Conservation (phyloP, 176 grass and related monocot species). For the Dendrocalamus sinicus region DNA sequence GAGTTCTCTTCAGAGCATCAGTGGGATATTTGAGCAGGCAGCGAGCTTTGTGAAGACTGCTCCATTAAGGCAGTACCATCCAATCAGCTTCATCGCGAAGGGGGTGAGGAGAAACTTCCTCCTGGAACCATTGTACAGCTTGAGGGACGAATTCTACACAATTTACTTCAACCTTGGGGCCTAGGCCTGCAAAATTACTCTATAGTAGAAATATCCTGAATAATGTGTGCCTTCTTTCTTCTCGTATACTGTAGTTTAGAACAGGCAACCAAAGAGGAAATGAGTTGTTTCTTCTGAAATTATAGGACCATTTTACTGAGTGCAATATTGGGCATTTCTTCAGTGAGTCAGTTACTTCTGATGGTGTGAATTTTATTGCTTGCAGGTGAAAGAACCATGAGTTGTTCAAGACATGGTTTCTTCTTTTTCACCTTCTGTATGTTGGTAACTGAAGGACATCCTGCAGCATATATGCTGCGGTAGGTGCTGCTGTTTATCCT, state of each 20-base stretch:
- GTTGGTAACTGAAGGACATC: neutral
- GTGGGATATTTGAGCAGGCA: constrained; percentile 55
- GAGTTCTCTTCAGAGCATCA: constrained; percentile 46
- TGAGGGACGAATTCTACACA: constrained; percentile 83
- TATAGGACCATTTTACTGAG: constrained; percentile 7
- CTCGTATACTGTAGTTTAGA: constrained; percentile 29
- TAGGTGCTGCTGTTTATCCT: neutral
- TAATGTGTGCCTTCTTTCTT: constrained; percentile 16
- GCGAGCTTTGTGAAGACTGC: constrained; percentile 58
- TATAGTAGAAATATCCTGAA: constrained; percentile 39
- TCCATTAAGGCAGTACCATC: constrained; percentile 69
- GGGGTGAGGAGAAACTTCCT: constrained; percentile 73
- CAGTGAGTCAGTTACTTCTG: neutral
- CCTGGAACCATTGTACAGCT: constrained; percentile 74
- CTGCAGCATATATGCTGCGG: constrained; percentile 14
- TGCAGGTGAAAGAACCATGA: neutral
- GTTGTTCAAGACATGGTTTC: neutral
- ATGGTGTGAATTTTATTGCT: neutral
- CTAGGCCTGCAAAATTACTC: constrained; percentile 40
- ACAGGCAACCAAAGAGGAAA: neutral
- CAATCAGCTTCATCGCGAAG: constrained; percentile 72
- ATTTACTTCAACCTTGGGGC: constrained; percentile 81
- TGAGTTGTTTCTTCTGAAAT: constrained; percentile 29
- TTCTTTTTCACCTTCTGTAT: neutral
- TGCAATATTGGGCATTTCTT: neutral